Conservation (phyloP, 495 filamentous ascomycete genomes). For the Penicillium goetzii region DNA sequence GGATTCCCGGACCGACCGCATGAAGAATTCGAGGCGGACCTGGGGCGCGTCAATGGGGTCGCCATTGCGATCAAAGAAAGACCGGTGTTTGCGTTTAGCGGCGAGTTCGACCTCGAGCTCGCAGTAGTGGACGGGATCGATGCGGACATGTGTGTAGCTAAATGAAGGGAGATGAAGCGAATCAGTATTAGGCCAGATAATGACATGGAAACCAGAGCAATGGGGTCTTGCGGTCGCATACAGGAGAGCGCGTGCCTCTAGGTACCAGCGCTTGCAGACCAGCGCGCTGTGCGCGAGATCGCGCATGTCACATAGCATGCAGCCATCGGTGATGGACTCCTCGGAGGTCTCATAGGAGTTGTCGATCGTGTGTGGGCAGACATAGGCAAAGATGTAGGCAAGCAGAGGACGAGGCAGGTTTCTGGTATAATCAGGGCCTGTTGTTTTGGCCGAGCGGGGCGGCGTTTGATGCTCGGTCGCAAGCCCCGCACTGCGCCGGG, state of each 20-base stretch:
- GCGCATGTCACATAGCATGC: constrained; percentile 94
- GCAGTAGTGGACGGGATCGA: constrained; percentile 95
- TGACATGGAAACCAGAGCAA: neutral
- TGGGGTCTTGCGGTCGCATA: constrained; percentile 30
- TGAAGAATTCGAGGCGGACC: constrained; percentile 75
- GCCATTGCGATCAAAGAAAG: constrained; percentile 73
- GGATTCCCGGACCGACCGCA: constrained; percentile 77
- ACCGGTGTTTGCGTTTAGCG: constrained; percentile 74
- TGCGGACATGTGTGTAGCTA: constrained; percentile 87
- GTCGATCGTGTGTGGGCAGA: constrained; percentile 84
- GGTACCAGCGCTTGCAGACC: constrained; percentile 75
- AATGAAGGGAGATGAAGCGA: neutral
- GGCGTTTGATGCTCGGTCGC: constrained; percentile 31
- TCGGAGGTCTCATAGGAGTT: constrained; percentile 80
- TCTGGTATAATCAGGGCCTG: constrained; percentile 49
- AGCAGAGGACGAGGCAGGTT: constrained; percentile 67
- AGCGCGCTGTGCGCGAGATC: constrained; percentile 80
- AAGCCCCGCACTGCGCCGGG: constrained; percentile 39
- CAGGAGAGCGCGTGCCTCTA: constrained; percentile 57
- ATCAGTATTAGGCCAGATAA: constrained; percentile 7
- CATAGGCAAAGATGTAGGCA: constrained; percentile 71
- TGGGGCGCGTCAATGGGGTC: constrained; percentile 78
- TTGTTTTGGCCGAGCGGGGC: constrained; percentile 20
- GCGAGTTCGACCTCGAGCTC: constrained; percentile 78
- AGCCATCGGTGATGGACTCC: constrained; percentile 79